These are phyloP conservation scores for Claviceps lovelessii DNA, from an alignment of 2,329 filamentous ascomycete species.

Conservation along the genomic window DNA sequence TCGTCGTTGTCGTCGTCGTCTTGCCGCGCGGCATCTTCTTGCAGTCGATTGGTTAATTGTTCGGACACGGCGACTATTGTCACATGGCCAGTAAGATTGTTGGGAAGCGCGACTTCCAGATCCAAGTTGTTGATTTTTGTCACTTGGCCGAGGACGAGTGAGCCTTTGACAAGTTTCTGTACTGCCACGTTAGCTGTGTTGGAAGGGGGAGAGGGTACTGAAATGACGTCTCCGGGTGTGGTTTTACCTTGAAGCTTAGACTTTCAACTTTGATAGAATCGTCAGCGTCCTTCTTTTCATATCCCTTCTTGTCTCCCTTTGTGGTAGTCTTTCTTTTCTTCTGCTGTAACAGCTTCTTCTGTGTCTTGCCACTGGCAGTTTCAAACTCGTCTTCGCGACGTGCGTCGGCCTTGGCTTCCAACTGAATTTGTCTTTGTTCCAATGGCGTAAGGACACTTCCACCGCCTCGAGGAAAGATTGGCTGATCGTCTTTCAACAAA, in stretches of 20 bases:
- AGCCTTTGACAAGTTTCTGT: conserved; percentile 71
- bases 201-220: not conserved
- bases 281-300: conserved; percentile 30
- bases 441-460: conserved; percentile 81
- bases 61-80: conserved; percentile 87
- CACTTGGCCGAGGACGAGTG: conserved; percentile 76
- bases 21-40: conserved; percentile 45
- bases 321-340: conserved; percentile 40
- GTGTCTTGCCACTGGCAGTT: conserved; percentile 27
- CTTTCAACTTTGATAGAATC: conserved; percentile 63
- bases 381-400: conserved; percentile 67
- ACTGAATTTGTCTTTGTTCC: conserved; percentile 91
- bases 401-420: conserved; percentile 84
- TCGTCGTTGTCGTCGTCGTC: conserved; percentile 38
- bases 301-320: conserved; percentile 38
- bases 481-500: conserved; percentile 61
- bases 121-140: conserved; percentile 67
- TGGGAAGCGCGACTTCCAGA: conserved; percentile 70
- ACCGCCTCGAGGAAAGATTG: conserved; percentile 82
- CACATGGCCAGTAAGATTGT: conserved; percentile 82
- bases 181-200: conserved; percentile 12
- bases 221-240: not conserved
- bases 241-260: conserved; percentile 66
- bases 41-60: conserved; percentile 59
- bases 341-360: conserved; percentile 30